Evolutionary conservation across 148 eudicot genomes (phyloP).

Genomic region (Nyssa sinensis): DNA sequence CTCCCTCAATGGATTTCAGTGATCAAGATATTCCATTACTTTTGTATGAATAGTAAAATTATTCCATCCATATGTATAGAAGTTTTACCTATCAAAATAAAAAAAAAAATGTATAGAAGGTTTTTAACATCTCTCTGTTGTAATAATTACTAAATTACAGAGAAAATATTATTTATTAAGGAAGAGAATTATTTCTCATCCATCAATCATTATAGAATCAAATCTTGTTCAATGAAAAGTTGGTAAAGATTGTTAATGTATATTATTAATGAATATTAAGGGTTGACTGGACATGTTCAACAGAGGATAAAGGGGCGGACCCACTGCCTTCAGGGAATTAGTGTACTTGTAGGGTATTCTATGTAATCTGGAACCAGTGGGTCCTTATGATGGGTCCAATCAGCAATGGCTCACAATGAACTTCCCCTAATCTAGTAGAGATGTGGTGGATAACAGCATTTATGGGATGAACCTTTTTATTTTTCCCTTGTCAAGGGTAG

Average conservation of each 20-base stretch:
- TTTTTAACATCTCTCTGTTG: not conserved
- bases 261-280: not conserved
- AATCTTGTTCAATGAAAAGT: not conserved
- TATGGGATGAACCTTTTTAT: not conserved
- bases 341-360: not conserved
- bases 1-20: not conserved
- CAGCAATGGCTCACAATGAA: not conserved
- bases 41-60: not conserved
- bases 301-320: not conserved
- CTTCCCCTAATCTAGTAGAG: not conserved
- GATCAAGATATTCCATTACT: not conserved
- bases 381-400: not conserved
- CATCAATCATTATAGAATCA: slow-evolving; percentile 1
- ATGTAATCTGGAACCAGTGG: not conserved
- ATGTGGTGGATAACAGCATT: not conserved
- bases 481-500: not conserved
- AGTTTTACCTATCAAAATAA: too few relatives aligned
- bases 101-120: not conserved
- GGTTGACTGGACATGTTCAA: not conserved
- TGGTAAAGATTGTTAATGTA: not conserved
- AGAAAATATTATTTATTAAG: too few relatives aligned
- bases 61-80: not conserved
- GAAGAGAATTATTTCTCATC: not conserved
- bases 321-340: not conserved
- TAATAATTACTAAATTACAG: not conserved